Base-by-base conservation (phyloP, 495 filamentous ascomycete genomes). In the Penicillium robsamsonii region DNA sequence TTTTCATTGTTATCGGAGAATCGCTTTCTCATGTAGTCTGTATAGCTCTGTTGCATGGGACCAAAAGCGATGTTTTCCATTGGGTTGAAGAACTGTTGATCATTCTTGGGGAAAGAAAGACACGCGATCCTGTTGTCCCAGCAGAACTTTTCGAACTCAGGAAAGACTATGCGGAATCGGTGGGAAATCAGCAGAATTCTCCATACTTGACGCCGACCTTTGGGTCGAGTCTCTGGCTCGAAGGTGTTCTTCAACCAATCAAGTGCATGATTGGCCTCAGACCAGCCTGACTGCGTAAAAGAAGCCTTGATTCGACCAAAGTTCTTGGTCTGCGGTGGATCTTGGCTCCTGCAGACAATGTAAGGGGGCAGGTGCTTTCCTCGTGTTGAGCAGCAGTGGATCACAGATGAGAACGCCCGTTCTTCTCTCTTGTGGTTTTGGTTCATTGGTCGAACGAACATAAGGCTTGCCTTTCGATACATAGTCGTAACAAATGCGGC, bases 51-150 rank as follows among this genome's bases (percentile, higher is more conserved):
- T 35, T 24, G 18, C 46, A 49, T 37, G 3, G 46, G 18, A 17
- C 30, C 30, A 5, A 49, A 18, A 35, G 18, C 30, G 7, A 49
- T 49, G 12, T 49, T 49, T n/a, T 20, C 18, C 11, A 49, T n/a
- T 37, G 46, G 46, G 15, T 49, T 49, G 13, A 37, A 37, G 12
- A 49, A 49, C 7, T 25, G 18, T 30, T 49, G 46, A 12, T 49
- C 46, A 2, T 24, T 49, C 1, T 37, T 13, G 22, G 46, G 46
- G 3, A 49, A 49, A 5, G 17, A 22, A 22, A 49, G 30, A 35
- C 46, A 49, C 24, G 33, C 30, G 4, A 49, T 49, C 18, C 5
- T 37, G 12, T 37, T 15, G 2, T 49, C 12, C 46, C 46, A 37
- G 31, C 46, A 49, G 33, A 24, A 37, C 13, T 49, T n/a, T 24